A percentile compares a stretch with the other conserved stretches of the same genome.
Evolutionary conservation across 306 rosid genomes (phyloP).

Genomic region (Sphenostylis stenocarpa): DNA sequence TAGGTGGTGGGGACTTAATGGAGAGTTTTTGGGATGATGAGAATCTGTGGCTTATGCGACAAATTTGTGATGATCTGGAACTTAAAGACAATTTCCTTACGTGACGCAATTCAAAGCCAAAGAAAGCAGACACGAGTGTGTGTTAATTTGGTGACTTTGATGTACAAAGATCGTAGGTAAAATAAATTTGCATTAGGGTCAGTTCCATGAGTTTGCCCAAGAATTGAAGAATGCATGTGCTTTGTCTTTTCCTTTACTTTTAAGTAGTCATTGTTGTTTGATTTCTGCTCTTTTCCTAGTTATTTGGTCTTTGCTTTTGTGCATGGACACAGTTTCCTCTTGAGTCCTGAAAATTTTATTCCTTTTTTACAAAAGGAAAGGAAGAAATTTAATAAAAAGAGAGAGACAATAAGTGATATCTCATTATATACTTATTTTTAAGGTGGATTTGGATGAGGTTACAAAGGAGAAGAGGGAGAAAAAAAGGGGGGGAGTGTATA

Average conservation of each 20-base stretch:
- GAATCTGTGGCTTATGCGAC: constrained; percentile 47
- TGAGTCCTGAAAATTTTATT: too few species aligned
- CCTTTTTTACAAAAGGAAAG: too few species aligned
- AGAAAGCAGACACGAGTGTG: neutral
- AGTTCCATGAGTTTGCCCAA: neutral
- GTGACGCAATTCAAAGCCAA: neutral
- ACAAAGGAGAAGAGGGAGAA: too few species aligned
- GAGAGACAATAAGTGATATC: too few species aligned
- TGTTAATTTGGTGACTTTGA: neutral
- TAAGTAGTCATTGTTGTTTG: neutral
- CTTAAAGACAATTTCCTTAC: constrained; percentile 28
- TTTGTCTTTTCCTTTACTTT: neutral
- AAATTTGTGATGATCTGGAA: constrained; percentile 35
- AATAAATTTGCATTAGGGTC: neutral
- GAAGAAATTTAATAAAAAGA: too few species aligned
- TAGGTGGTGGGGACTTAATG: constrained; percentile 44
- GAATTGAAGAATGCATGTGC: neutral
- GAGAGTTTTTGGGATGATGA: constrained; percentile 62
- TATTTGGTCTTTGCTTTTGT: too few species aligned
- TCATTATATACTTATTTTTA: too few species aligned
- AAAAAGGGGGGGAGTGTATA: too few species aligned
- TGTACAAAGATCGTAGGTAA: neutral
- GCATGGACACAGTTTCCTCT: too few species aligned
- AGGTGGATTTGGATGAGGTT: too few species aligned
- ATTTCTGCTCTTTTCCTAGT: neutral